Percentiles rank a stretch among this genome's conserved stretches.
phyloP scores from a whole-genome alignment of 1,139 yeast genomes.

The Pichia sp. region DNA sequence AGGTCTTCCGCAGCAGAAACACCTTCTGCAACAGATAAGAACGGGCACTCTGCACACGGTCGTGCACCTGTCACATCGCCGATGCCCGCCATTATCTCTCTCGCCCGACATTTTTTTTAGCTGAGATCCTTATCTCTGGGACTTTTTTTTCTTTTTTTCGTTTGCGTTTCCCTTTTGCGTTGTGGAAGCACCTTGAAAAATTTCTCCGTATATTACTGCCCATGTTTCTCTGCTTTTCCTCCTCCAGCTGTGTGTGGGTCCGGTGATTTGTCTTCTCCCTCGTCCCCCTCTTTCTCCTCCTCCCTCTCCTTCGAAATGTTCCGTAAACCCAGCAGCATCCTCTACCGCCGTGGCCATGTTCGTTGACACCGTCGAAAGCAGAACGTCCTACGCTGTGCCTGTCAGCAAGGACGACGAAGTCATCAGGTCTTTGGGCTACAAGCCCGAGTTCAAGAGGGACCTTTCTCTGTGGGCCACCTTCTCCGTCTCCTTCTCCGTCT shows the following conservation, averaged over 20 bases:
- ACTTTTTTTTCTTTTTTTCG: not conserved
- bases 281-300: not conserved
- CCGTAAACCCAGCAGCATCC: not conserved
- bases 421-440: constrained; percentile 64
- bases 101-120: not conserved
- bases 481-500: constrained; percentile 67
- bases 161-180: not conserved
- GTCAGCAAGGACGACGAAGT: constrained; percentile 45
- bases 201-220: not conserved
- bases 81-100: too few relatives aligned
- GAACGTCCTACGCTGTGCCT: not conserved
- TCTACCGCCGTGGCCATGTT: not conserved
- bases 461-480: constrained; percentile 58
- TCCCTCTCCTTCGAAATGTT: not conserved
- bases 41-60: too few relatives aligned
- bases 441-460: constrained; percentile 70
- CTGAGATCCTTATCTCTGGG: not conserved
- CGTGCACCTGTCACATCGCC: too few relatives aligned
- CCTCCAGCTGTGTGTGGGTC: too few relatives aligned
- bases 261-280: not conserved
- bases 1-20: too few relatives aligned
- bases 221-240: not conserved
- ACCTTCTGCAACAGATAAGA: too few relatives aligned
- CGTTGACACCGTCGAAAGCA: constrained; percentile 3
- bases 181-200: not conserved